Evolutionary conservation across 306 rosid species (phyloP), one percentile per base, ranked within the genome.

Genomic region (Castanospermum australe): DNA sequence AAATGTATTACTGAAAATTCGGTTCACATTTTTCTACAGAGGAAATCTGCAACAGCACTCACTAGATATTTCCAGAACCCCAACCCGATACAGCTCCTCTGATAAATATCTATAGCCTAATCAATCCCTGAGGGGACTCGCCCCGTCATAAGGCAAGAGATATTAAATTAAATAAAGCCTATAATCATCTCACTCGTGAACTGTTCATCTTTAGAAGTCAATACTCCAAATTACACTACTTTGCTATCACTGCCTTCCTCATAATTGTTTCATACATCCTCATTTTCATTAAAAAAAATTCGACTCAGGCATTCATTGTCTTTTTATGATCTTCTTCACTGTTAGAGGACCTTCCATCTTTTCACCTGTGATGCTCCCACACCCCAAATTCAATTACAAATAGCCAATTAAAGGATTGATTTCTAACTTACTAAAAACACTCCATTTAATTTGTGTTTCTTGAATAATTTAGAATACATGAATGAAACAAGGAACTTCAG

Each of bases 381-480:
- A 21, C 61, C 32, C 10, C 61, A 52, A 22, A 28, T 22, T 11
- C 9, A 24, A 28, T 57, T 0, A 57, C 48, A 12, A 65, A 41
- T 4, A 2, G 18, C 51, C 22, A 0, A 39, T 39, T 39, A 39
- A 39, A 39, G 12, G 11, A 39, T 39, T 2, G 13, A 39, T 39
- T 8, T 39, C 44, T 8, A 39, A 39, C 12, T 39, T 39, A 39
- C 9, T 39, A 39, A 39, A 8, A 39, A 39, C 12, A 39, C 44
- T 39, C 44, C 12, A 39, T 39, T 39, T 38, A 2, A 33, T 33
- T 33, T n/a, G n/a, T 38, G n/a, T n/a, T 70, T 33, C 47, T 44
- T 9, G 63, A 48, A 56, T 65, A 44, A 30, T 71, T 76, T 50
- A 84, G 63, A 14, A 74, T 24, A 54, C 78, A 73, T 24, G 48